Percentiles rank a stretch among this genome's conserved stretches.
Conservation (phyloP, 192 early-diverging fungal species). For the Mortierella claussenii region DNA sequence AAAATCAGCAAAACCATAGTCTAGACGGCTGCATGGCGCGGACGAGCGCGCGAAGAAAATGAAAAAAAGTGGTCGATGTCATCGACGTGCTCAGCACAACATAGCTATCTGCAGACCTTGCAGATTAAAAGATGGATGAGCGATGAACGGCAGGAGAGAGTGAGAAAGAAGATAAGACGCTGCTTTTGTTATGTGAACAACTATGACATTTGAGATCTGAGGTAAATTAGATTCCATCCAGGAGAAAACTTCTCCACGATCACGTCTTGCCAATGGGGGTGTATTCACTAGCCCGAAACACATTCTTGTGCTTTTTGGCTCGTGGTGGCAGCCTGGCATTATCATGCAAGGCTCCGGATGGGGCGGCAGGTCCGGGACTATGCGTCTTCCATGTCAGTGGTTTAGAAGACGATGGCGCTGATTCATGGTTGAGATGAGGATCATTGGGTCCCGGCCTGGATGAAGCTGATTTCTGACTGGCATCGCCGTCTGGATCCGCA, state of each 20-base stretch:
- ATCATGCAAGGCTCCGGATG: not conserved
- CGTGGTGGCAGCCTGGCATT: not conserved
- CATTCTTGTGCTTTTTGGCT: conserved; percentile 38
- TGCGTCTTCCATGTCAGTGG: conserved; percentile 11
- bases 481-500: conserved; percentile 44
- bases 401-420: conserved; percentile 1
- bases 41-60: too few relatives aligned
- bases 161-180: too few relatives aligned
- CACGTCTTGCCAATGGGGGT: conserved; percentile 10
- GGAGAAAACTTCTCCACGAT: not conserved
- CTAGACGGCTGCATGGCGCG: too few relatives aligned
- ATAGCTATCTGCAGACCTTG: too few relatives aligned
- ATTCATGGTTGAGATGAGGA: not conserved
- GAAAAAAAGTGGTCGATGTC: too few relatives aligned
- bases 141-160: too few relatives aligned
- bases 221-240: too few relatives aligned
- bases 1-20: too few relatives aligned
- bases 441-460: not conserved
- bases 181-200: too few relatives aligned
- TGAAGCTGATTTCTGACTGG: conserved; percentile 9
- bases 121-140: too few relatives aligned
- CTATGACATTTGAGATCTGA: too few relatives aligned
- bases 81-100: too few relatives aligned
- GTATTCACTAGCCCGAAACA: conserved; percentile 37
- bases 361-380: not conserved